phyloP scores from a whole-genome alignment of 345 rosid species.

The Citrus unshiu region DNA sequence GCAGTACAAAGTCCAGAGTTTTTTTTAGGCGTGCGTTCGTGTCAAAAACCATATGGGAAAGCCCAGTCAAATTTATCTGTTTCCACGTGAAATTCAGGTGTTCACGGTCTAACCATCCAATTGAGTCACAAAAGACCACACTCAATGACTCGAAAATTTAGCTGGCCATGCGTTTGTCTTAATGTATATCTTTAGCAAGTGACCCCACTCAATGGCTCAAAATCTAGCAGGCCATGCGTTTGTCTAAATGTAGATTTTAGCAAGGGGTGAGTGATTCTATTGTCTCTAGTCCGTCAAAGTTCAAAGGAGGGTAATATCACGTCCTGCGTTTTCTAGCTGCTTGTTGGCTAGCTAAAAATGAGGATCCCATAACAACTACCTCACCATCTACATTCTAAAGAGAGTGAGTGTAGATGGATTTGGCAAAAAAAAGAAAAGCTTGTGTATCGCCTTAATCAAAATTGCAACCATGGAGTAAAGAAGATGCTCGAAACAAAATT shows the following conservation, averaged over 20 bases:
- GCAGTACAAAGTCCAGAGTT: neutral
- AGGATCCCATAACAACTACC: slow-evolving; percentile 16
- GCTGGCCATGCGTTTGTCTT: slow-evolving; percentile 27
- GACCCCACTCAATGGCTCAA: slow-evolving; percentile 16
- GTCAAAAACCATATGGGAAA: neutral
- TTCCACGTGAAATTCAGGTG: slow-evolving; percentile 38
- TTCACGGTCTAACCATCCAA: slow-evolving; percentile 15
- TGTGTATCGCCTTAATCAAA: slow-evolving; percentile 15
- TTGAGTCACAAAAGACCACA: slow-evolving; percentile 1
- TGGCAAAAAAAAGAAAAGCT: neutral
- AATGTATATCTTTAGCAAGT: neutral
- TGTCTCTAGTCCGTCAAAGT: slow-evolving; percentile 4
- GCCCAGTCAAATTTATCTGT: neutral
- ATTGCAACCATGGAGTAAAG: slow-evolving; percentile 1
- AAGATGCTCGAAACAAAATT: neutral
- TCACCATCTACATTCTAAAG: neutral
- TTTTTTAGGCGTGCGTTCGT: neutral
- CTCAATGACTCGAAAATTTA: slow-evolving; percentile 15
- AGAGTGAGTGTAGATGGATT: slow-evolving; percentile 2
- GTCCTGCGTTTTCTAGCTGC: slow-evolving; percentile 29
- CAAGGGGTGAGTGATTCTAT: neutral
- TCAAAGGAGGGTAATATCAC: slow-evolving; percentile 14
- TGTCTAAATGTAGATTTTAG: slow-evolving; percentile 17
- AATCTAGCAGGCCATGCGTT: slow-evolving; percentile 21
- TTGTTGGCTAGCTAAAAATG: slow-evolving; percentile 39